Percentiles rank a stretch among this genome's conserved stretches.
Evolutionary conservation across 2,329 filamentous ascomycete genomes (phyloP).

Genomic region (Claviceps capensis): DNA sequence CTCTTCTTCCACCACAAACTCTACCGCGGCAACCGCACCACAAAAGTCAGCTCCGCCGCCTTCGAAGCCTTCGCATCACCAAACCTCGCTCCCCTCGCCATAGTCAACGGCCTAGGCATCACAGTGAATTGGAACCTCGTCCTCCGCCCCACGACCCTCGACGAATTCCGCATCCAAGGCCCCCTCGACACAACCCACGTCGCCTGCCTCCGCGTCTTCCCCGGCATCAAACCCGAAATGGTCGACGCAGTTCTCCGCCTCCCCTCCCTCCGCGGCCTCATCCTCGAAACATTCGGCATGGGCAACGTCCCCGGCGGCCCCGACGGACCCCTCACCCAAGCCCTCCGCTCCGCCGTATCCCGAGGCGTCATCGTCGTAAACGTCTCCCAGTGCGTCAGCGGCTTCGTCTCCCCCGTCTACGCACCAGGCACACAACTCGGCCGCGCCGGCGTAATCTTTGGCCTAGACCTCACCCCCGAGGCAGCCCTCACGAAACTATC

Average conservation of each 20-base stretch:
- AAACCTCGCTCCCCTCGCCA: constrained; percentile 71
- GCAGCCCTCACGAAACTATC: constrained; percentile 84
- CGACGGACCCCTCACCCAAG: constrained; percentile 64
- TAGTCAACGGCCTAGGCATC: constrained; percentile 67
- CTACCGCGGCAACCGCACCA: constrained; percentile 76
- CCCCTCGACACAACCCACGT: constrained; percentile 79
- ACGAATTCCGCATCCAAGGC: constrained; percentile 56
- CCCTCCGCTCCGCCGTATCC: constrained; percentile 63
- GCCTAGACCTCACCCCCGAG: constrained; percentile 79
- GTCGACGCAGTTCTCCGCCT: constrained; percentile 69
- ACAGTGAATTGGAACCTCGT: constrained; percentile 72
- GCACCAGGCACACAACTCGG: constrained; percentile 66
- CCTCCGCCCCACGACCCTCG: constrained; percentile 57
- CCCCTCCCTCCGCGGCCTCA: constrained; percentile 64
- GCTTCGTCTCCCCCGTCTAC: constrained; percentile 66
- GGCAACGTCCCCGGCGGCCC: constrained; percentile 78
- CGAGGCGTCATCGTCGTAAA: constrained; percentile 80
- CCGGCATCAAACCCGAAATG: constrained; percentile 88
- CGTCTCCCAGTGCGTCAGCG: constrained; percentile 75
- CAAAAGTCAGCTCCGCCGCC: constrained; percentile 74
- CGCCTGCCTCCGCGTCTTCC: constrained; percentile 79
- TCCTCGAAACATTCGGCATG: constrained; percentile 86
- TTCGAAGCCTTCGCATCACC: constrained; percentile 82
- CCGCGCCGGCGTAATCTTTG: constrained; percentile 75
- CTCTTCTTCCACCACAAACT: constrained; percentile 89